Percentiles rank a stretch among this genome's conserved stretches.
Evolutionary conservation across 2,329 filamentous ascomycete species (phyloP).

Genomic region (Colletotrichum tanaceti): DNA sequence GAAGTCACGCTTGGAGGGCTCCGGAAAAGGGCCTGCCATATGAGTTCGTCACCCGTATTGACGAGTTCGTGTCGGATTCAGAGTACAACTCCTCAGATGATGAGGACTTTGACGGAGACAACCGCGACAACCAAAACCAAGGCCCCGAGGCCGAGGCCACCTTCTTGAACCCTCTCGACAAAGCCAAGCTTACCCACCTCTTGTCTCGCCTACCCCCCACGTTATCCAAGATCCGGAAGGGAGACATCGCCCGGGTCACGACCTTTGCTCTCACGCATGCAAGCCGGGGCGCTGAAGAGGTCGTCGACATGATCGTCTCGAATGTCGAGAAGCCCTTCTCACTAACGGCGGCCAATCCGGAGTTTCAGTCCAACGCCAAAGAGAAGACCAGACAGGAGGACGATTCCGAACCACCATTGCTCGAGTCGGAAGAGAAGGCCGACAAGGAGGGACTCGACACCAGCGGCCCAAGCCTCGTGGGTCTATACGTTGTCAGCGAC

Average conservation of each 20-base stretch:
- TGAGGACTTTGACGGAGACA: conserved; percentile 75
- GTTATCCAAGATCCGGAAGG: conserved; percentile 79
- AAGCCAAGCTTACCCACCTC: conserved; percentile 85
- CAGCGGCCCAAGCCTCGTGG: conserved; percentile 81
- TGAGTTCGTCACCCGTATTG: conserved; percentile 80
- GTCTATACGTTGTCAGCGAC: conserved; percentile 81
- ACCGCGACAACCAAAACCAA: conserved; percentile 58
- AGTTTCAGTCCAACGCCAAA: conserved; percentile 23
- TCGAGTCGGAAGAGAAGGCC: conserved; percentile 53
- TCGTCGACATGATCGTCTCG: conserved; percentile 86
- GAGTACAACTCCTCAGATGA: conserved; percentile 91
- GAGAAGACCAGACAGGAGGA: conserved; percentile 48
- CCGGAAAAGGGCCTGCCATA: conserved; percentile 80
- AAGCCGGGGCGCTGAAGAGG: conserved; percentile 85
- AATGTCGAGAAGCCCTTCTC: conserved; percentile 85
- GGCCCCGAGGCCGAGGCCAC: conserved; percentile 62
- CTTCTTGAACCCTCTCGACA: conserved; percentile 84
- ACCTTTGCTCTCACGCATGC: conserved; percentile 91
- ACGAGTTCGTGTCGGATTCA: conserved; percentile 83
- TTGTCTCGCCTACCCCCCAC: conserved; percentile 84
- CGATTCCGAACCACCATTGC: conserved; percentile 52
- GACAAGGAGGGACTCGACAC: conserved; percentile 67
- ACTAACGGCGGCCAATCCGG: conserved; percentile 73
- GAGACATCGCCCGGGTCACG: conserved; percentile 87
- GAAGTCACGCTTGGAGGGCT: conserved; percentile 79